phyloP scores from a whole-genome alignment of 2,329 filamentous ascomycete genomes.

The Apiospora rasikravindrae region DNA sequence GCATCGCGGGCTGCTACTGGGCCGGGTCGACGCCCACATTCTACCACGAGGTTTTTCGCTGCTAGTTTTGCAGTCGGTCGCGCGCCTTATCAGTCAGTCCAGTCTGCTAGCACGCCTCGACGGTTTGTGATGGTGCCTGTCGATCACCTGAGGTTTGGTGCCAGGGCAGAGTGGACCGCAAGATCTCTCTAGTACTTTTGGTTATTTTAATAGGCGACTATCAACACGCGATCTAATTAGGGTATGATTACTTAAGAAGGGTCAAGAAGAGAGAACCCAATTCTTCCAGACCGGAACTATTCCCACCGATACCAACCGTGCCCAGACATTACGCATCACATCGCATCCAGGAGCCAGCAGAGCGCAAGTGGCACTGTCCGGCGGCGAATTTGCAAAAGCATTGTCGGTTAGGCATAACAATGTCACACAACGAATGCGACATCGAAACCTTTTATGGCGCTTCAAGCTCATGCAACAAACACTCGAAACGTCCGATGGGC shows the following conservation, averaged over 20 bases:
- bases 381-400: not conserved
- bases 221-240: not conserved
- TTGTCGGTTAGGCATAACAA: not conserved
- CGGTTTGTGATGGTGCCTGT: not conserved
- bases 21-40: not conserved
- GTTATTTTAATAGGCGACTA: not conserved
- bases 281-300: not conserved
- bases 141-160: not conserved
- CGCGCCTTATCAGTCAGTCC: not conserved
- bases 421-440: not conserved
- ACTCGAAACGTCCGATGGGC: conserved; percentile 7
- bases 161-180: not conserved
- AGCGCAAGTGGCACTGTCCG: not conserved
- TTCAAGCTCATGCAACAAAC: not conserved
- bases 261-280: not conserved
- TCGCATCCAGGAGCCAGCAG: too few species aligned
- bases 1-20: not conserved
- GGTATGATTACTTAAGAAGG: not conserved
- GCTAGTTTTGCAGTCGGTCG: not conserved
- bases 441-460: not conserved
- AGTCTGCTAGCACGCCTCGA: not conserved
- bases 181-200: conserved; percentile 4
- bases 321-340: not conserved
- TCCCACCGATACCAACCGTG: not conserved
- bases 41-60: not conserved